Percentiles rank a stretch among this genome's conserved stretches.
Conservation (phyloP, 148 eudicot species). For the Rhododendron ovatum region DNA sequence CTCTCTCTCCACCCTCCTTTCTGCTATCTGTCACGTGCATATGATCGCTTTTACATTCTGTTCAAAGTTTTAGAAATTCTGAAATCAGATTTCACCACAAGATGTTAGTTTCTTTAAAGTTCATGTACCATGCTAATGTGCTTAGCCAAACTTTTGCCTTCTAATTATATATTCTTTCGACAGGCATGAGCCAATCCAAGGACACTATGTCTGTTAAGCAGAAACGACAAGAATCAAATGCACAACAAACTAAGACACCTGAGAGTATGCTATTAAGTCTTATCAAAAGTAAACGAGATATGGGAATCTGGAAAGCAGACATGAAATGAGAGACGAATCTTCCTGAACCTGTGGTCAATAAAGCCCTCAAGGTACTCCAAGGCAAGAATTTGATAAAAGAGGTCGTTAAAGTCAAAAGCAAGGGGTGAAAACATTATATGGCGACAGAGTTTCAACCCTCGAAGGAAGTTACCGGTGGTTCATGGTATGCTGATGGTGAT, state of each 20-base stretch:
- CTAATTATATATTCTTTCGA: neutral
- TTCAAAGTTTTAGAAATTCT: neutral
- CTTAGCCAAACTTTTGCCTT: neutral
- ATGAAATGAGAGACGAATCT: slow-evolving; percentile 39
- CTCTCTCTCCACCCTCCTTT: neutral
- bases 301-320: slow-evolving; percentile 55
- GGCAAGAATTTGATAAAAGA: slow-evolving; percentile 46
- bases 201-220: slow-evolving; percentile 14
- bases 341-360: slow-evolving; percentile 21
- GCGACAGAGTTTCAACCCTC: slow-evolving; percentile 71
- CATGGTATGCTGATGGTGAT: slow-evolving; percentile 59
- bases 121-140: neutral
- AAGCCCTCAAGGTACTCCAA: slow-evolving; percentile 42
- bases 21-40: neutral
- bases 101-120: neutral
- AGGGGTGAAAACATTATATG: slow-evolving; percentile 51
- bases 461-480: slow-evolving; percentile 63
- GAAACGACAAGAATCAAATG: slow-evolving; percentile 19
- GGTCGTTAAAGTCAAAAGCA: slow-evolving; percentile 46
- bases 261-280: slow-evolving; percentile 33
- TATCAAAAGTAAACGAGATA: slow-evolving; percentile 44
- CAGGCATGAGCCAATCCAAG: slow-evolving; percentile 10
- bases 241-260: slow-evolving; percentile 4
- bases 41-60: neutral
- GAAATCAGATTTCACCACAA: neutral